phyloP scores from a whole-genome alignment of 768 basidiomycete genomes.

The Pleurotus citrinopileatus region DNA sequence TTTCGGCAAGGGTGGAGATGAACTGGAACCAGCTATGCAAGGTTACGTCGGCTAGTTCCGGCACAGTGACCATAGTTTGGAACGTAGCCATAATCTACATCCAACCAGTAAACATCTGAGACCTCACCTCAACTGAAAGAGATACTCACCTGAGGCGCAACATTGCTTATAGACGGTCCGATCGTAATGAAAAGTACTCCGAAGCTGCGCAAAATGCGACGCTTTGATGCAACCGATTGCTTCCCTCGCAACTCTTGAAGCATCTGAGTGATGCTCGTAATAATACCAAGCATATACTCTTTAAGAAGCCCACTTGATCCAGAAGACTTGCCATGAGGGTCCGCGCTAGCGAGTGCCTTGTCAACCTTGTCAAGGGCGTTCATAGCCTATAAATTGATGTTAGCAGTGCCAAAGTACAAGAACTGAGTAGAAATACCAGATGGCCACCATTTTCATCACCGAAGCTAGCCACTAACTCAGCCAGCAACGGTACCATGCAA shows the following conservation, averaged over 20 bases:
- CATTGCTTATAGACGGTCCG: slow-evolving; percentile 67
- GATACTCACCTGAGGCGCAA: slow-evolving; percentile 79
- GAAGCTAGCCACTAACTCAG: slow-evolving; percentile 72
- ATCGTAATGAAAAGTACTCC: slow-evolving; percentile 69
- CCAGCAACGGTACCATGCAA: slow-evolving; percentile 66
- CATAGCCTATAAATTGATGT: slow-evolving; percentile 24
- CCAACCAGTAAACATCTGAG: neutral
- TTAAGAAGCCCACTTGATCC: slow-evolving; percentile 59
- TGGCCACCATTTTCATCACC: slow-evolving; percentile 61
- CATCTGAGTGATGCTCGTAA: slow-evolving; percentile 82
- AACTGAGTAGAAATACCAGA: slow-evolving; percentile 35
- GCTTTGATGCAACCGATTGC: slow-evolving; percentile 64
- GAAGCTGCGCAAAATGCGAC: slow-evolving; percentile 75
- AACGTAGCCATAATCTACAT: slow-evolving; percentile 91
- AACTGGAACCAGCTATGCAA: slow-evolving; percentile 81
- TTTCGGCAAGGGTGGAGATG: slow-evolving; percentile 58
- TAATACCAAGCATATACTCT: slow-evolving; percentile 77
- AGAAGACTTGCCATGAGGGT: slow-evolving; percentile 10
- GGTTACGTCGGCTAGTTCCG: slow-evolving; percentile 74
- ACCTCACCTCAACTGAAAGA: neutral
- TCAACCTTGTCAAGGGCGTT: slow-evolving; percentile 40
- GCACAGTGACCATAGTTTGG: slow-evolving; percentile 80
- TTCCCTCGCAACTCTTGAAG: slow-evolving; percentile 83
- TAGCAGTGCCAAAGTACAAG: neutral
- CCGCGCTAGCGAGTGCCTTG: slow-evolving; percentile 35